phyloP scores from a whole-genome alignment of 148 eudicot species.

The Dysphania ambrosioides region DNA sequence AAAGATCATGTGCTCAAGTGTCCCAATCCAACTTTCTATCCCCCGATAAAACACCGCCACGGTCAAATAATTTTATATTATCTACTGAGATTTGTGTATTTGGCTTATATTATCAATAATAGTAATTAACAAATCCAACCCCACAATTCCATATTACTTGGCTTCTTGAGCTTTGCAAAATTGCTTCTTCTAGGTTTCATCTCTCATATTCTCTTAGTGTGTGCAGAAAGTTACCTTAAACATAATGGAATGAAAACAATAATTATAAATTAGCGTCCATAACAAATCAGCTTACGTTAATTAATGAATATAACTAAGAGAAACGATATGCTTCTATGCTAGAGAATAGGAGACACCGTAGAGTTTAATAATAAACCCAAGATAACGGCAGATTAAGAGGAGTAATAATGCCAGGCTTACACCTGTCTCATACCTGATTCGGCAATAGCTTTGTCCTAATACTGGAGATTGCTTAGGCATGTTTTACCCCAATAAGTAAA shows the following conservation, averaged over 20 bases:
- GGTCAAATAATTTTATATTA: slow-evolving; percentile 20
- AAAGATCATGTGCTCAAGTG: slow-evolving; percentile 25
- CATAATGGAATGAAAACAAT: slow-evolving; percentile 21
- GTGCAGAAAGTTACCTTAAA: too few relatives aligned
- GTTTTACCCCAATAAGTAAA: slow-evolving; percentile 20
- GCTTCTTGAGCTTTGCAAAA: slow-evolving; percentile 15
- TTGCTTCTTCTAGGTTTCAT: neutral
- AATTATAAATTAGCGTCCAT: neutral
- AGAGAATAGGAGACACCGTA: slow-evolving; percentile 22
- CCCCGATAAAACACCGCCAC: slow-evolving; percentile 22
- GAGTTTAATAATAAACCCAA: slow-evolving; percentile 10
- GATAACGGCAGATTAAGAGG: slow-evolving; percentile 15
- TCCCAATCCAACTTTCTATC: slow-evolving; percentile 19
- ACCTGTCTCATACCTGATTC: slow-evolving; percentile 26
- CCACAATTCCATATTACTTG: slow-evolving; percentile 5
- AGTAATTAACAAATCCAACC: slow-evolving; percentile 6
- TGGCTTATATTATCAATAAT: slow-evolving; percentile 6
- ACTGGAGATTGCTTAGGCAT: slow-evolving; percentile 22
- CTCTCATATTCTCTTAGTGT: too few relatives aligned
- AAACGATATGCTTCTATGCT: slow-evolving; percentile 7
- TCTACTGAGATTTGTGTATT: slow-evolving; percentile 24
- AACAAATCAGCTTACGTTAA: neutral
- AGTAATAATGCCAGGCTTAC: slow-evolving; percentile 16
- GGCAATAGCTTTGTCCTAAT: slow-evolving; percentile 21
- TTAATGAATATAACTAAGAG: slow-evolving; percentile 13